Base-by-base conservation (phyloP, 2,329 filamentous ascomycete genomes). In the Waltergamsia citrina region DNA sequence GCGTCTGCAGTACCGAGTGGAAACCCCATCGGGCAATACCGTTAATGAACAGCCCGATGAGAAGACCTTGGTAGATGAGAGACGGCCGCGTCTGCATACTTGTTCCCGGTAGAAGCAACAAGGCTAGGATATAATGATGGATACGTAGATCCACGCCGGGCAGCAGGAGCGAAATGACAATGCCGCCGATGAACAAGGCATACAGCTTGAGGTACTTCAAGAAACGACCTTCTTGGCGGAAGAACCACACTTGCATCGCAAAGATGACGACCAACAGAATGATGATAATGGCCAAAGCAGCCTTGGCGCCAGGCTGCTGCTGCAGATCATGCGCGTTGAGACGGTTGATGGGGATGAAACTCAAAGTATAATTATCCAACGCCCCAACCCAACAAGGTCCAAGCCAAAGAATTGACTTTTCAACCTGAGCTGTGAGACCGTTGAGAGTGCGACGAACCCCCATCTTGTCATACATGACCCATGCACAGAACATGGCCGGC, bases 11-110 rank as follows among this genome's bases (percentile, higher is more conserved):
- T 30, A 98, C 76, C 1, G 82, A 72, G 41, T 86, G 88, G 54
- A 94, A 98, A 1, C 88, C 88, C 92, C 92, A 96, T 28, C 90
- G 74, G 4, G 88, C 90, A 39, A 93, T 78, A 34, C 92, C 90
- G 52, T 95, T 95, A 60, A 95, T 80, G 56, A 95, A 96, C 0
- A 96, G 70, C 1, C 92, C 92, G 7, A 96, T 63, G 0, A 98
- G 67, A 2, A 98, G 65, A 9, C 92, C 92, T 55, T 96, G 90
- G 50, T 92, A 96, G 3, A 94, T 56, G 7, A 96, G 65, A 1
- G 80, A 81, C 0, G 85, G 83, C 0, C 92, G 75, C 6, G 85
- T 96, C 44, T 94, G 88, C 56, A 96, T 78, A 34, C 77, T 79
- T 0, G 92, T 96, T 0, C 88, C 92, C 0, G 88, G 86, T 5